Conservation (phyloP, 1,284 basidiomycete genomes). For the Wallemia mellicola region DNA sequence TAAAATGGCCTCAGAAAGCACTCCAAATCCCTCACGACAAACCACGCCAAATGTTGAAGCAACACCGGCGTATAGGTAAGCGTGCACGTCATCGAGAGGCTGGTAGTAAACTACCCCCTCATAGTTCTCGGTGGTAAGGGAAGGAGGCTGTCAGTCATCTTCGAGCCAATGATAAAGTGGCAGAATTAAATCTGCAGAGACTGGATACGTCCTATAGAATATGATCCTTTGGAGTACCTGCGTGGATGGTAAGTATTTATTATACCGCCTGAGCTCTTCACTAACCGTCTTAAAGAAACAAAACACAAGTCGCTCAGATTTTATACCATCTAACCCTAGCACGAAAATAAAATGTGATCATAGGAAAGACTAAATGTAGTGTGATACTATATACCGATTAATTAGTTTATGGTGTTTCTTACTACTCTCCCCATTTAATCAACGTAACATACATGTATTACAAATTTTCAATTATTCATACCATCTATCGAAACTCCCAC, state of each 20-base stretch:
- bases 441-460: no score
- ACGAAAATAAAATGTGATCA: background rate
- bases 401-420: no score
- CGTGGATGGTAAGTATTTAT: background rate
- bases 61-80: background rate
- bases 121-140: background rate
- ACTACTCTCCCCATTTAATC: no score
- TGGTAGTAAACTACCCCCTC: no score
- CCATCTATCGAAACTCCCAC: no score
- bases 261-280: background rate
- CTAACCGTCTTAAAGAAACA: background rate
- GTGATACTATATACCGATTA: no score
- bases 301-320: background rate
- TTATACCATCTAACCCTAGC: background rate
- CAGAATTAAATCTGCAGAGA: background rate
- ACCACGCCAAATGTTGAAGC: background rate
- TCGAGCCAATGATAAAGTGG: background rate
- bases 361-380: no score
- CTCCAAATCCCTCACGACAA: background rate
- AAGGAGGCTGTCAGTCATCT: background rate
- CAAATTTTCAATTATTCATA: no score
- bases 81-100: no score
- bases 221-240: constrained; percentile 1
- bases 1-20: background rate
- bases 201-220: background rate